A percentile compares a stretch with the other conserved stretches of the same genome.
Conservation (phyloP, 1,284 basidiomycete genomes). For the Mycena sp. region DNA sequence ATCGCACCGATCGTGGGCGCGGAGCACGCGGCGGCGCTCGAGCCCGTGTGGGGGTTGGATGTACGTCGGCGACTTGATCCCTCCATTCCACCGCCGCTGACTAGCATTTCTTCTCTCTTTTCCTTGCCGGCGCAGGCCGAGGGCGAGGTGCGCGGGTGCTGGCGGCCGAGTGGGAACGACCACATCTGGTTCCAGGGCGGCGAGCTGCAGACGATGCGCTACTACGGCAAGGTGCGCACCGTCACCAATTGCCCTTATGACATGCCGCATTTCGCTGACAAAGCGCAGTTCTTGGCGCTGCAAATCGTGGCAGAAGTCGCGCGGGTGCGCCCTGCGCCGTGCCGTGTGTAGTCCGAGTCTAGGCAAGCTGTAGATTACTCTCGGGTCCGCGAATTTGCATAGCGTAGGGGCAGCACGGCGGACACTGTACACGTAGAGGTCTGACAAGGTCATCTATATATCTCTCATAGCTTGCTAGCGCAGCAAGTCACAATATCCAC, state of each 20-base stretch:
- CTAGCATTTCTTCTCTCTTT: neutral
- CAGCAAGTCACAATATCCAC: too few relatives aligned
- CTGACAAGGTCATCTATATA: too few relatives aligned
- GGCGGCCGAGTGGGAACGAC: conserved; percentile 26
- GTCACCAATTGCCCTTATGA: neutral
- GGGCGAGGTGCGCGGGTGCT: conserved; percentile 28
- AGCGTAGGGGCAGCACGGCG: too few relatives aligned
- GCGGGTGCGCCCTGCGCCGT: conserved; percentile 13
- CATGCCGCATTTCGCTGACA: neutral
- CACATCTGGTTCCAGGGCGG: conserved; percentile 28
- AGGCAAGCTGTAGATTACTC: too few relatives aligned
- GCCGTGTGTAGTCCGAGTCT: conserved; percentile 9
- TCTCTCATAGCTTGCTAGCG: too few relatives aligned
- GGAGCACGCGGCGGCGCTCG: conserved; percentile 10
- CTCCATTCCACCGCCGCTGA: too few relatives aligned
- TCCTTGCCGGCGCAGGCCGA: conserved; percentile 13
- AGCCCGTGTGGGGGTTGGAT: conserved; percentile 28
- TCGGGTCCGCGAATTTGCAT: too few relatives aligned
- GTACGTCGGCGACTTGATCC: too few relatives aligned
- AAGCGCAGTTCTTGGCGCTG: conserved; percentile 25
- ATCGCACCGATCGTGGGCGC: conserved; percentile 12
- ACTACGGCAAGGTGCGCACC: conserved; percentile 20
- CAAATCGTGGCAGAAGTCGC: conserved; percentile 27
- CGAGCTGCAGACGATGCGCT: conserved; percentile 29
- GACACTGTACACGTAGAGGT: too few relatives aligned